phyloP scores from a whole-genome alignment of 169 alveolate genomes.

The Plasmodium malariae region DNA sequence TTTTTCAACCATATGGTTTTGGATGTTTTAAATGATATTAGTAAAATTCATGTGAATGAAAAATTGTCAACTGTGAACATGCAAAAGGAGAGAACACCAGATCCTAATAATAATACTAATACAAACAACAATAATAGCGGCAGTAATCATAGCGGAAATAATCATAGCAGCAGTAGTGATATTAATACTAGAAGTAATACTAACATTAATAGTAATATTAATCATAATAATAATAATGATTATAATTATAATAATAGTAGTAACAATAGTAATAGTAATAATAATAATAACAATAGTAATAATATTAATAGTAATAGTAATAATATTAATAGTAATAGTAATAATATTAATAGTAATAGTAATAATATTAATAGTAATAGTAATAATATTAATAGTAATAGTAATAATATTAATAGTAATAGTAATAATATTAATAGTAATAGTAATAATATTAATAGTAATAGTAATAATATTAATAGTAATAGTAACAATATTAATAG shows the following conservation, averaged over 20 bases:
- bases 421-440: not conserved
- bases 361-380: not conserved
- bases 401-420: not conserved
- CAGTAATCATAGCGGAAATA: not conserved
- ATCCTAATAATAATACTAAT: not conserved
- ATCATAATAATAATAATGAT: not conserved
- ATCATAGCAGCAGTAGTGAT: not conserved
- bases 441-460: not conserved
- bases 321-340: not conserved
- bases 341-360: slow-evolving; percentile 4
- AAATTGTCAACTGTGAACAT: not conserved
- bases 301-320: not conserved
- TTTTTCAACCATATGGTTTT: slow-evolving; percentile 43
- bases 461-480: not conserved
- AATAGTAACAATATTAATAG: not conserved
- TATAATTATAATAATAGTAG: not conserved
- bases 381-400: not conserved
- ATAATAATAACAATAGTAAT: not conserved
- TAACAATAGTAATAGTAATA: not conserved
- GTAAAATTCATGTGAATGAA: slow-evolving; percentile 25
- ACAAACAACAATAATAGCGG: not conserved
- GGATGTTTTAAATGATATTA: slow-evolving; percentile 50
- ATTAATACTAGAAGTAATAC: not conserved
- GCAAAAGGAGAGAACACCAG: not conserved
- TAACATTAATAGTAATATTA: not conserved